Evolutionary conservation across 208 protist genomes (phyloP), one percentile per base, ranked within the genome.

Genomic region (Acanthamoeba triangularis): DNA sequence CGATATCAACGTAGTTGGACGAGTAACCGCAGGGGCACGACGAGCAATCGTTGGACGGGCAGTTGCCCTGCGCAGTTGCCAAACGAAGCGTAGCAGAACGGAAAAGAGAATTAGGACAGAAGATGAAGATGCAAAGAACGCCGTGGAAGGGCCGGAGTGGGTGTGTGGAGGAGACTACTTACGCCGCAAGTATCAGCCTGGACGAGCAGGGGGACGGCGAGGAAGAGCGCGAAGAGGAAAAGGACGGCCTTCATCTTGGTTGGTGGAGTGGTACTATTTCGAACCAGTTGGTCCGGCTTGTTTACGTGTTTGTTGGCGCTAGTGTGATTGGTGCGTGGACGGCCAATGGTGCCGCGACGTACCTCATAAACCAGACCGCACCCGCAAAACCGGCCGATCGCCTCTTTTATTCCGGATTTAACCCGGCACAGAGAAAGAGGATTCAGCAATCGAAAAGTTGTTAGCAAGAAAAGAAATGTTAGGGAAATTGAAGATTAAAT

Each of bases 1-100:
- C 59, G 54, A 93, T n/a, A 16, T 93, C 67, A 41, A 80, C 88
- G 35, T 93, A 80, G 72, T 35, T 80, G 72, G 72, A 30, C 72
- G 72, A 80, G 72, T 80, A 80, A 47, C 72, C 72, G 72, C 72
- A 80, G 37, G 72, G 72, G 72, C 72, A 80, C 28, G 72, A 80
- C 30, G 30, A 44, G 72, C 72, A 80, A 44, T 80, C 72, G 72
- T 80, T 80, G 72, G 72, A 80, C 35, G 72, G 72, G 72, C 72
- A 80, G 72, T 80, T 80, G 72, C 72, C 72, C 72, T 80, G 37
- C 0, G 52, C 65, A 74, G 13, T 74, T 2, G 25, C 25, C 33
- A 8, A n/a, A 74, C 65, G 33, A 33, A 37, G 2, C 33, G n/a
- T 2, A 35, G 25, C 2, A 13, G 25, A 35, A 74, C 13, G 6